These are phyloP conservation scores for Penicillium concentricum DNA, from an alignment of 2,329 filamentous ascomycete genomes.

Conservation along the genomic window DNA sequence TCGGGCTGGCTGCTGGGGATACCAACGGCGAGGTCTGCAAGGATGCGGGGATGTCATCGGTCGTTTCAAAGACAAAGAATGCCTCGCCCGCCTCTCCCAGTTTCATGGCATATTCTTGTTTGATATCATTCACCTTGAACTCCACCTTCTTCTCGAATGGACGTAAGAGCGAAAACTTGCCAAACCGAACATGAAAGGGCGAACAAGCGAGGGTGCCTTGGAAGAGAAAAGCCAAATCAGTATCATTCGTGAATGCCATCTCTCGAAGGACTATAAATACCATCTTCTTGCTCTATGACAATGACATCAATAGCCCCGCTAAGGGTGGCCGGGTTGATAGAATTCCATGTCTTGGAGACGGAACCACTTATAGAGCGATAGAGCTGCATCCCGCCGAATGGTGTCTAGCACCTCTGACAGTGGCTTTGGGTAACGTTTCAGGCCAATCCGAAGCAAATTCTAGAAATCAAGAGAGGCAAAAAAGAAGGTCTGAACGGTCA, in stretches of 20 bases:
- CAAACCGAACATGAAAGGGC: constrained; percentile 97
- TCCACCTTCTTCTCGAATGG: constrained; percentile 99
- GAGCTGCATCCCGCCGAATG: constrained; percentile 77
- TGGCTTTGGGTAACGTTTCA: neutral
- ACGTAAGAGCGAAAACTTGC: constrained; percentile 93
- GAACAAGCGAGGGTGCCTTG: constrained; percentile 75
- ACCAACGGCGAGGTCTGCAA: constrained; percentile 93
- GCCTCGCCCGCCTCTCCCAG: constrained; percentile 95
- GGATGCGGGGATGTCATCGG: constrained; percentile 84
- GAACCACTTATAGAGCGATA: constrained; percentile 92
- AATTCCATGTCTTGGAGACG: constrained; percentile 98
- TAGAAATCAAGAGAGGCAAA: constrained; percentile 12
- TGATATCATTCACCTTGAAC: constrained; percentile 88
- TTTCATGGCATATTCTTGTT: constrained; percentile 97
- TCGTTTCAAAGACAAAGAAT: constrained; percentile 98
- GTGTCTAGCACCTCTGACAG: constrained; percentile 18
- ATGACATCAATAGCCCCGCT: constrained; percentile 99
- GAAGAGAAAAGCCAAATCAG: constrained; percentile 9
- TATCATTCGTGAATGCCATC: neutral
- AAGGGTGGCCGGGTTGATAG: constrained; percentile 94
- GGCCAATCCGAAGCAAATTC: neutral
- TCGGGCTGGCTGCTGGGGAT: constrained; percentile 83
- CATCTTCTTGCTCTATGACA: constrained; percentile 94
- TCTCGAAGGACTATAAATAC: constrained; percentile 43
- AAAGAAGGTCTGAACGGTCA: constrained; percentile 12